Evolutionary conservation across 2,329 filamentous ascomycete genomes (phyloP), one percentile per base, ranked within the genome.

Genomic region (Coniochaeta ligniaria): DNA sequence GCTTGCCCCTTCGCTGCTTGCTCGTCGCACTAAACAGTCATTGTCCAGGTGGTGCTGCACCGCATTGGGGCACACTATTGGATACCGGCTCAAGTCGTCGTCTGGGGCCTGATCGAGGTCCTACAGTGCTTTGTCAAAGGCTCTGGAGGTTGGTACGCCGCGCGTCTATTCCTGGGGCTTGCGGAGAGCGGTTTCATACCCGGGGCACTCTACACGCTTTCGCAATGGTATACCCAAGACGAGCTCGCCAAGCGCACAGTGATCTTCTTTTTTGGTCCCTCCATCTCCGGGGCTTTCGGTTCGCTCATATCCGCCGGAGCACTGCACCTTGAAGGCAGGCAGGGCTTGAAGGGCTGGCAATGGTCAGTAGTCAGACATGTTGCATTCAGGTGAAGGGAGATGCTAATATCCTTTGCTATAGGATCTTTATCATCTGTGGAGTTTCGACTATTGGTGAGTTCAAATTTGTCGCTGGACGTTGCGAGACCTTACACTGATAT

Each of bases 351-450:
- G 31, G 57, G 35, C 9, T 59, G 57, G 57, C 57, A 59, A 52
- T 59, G 57, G 57, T 59, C n/a, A 59, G 57, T 52, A n/a, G 17
- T 47, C 16, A 12, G 12, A 11, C 56, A 57, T 33, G 54, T 20
- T 22, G 54, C 6, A 31, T 9, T 57, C 17, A 33, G 54, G 6
- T 57, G 6, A 57, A 33, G 5, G 24, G 54, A 33, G 14, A 56
- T 56, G 52, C 33, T 58, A 12, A 58, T 50, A 58, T 61, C n/a
- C 28, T 20, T 36, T 38, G 52, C 16, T 31, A 20, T 41, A 66
- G 65, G 65, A 66, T 66, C 31, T 66, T 66, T 52, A 62, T 66
- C 11, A 65, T 66, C 24, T 66, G 65, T 38, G 65, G 65, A 35
- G 38, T 62, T 60, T 65, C 62, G n/a, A 66, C 63, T 5, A 66